Evolutionary conservation across 2,329 filamentous ascomycete genomes (phyloP).

Genomic region (Rhynchosporium graminicola): DNA sequence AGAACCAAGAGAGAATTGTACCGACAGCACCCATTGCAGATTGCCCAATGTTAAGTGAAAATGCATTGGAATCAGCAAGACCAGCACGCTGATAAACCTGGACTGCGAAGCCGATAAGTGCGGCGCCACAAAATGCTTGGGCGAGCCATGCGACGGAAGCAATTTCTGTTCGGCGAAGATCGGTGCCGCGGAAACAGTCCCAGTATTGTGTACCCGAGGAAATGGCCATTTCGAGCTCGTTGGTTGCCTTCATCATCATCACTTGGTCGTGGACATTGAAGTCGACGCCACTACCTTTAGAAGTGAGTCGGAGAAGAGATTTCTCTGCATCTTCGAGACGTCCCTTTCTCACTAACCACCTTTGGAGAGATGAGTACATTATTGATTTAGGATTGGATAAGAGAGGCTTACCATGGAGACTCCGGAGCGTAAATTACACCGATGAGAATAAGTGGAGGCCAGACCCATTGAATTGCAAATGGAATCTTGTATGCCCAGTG

Average conservation of each 20-base stretch:
- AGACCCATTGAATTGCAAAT: constrained; percentile 52
- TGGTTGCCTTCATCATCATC: constrained; percentile 54
- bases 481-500: constrained; percentile 19
- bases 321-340: constrained; percentile 38
- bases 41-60: constrained; percentile 49
- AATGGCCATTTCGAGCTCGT: constrained; percentile 52
- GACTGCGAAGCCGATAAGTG: constrained; percentile 62
- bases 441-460: constrained; percentile 49
- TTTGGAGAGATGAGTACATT: constrained; percentile 37
- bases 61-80: constrained; percentile 49
- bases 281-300: constrained; percentile 14
- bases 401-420: constrained; percentile 44
- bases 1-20: constrained; percentile 52
- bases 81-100: constrained; percentile 60
- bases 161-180: constrained; percentile 53
- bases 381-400: background rate
- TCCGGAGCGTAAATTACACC: constrained; percentile 50
- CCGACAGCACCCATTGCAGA: constrained; percentile 51
- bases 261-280: constrained; percentile 18
- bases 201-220: constrained; percentile 46
- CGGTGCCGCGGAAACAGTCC: constrained; percentile 51
- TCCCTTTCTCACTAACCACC: constrained; percentile 50
- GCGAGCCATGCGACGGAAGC: constrained; percentile 59
- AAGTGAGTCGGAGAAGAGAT: constrained; percentile 13
- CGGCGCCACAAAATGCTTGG: constrained; percentile 61